Percentiles rank a stretch among this genome's conserved stretches.
Evolutionary conservation across 176 grass and related monocot genomes (phyloP).

Genomic region (Microstegium vimineum): DNA sequence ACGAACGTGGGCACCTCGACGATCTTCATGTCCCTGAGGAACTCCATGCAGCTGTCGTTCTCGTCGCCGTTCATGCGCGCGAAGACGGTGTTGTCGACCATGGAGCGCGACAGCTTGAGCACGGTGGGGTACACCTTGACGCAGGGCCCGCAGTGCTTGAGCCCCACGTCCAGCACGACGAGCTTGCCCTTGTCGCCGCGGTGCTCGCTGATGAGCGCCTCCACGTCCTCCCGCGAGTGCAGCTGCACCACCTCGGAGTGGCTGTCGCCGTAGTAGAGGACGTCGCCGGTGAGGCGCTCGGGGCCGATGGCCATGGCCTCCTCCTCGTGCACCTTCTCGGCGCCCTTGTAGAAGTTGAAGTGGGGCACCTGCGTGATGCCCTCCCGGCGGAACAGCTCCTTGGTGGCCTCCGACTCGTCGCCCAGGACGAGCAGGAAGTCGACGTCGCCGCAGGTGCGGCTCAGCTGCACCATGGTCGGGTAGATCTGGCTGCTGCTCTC

Average conservation of each 20-base stretch:
- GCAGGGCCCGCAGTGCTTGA: constrained; percentile 92
- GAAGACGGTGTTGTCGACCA: constrained; percentile 73
- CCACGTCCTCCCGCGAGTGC: constrained; percentile 55
- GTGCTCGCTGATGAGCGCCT: constrained; percentile 61
- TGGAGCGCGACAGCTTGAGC: constrained; percentile 66
- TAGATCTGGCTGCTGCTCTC: constrained; percentile 66
- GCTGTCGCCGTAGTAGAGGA: constrained; percentile 92
- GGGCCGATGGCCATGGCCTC: constrained; percentile 78
- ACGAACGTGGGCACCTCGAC: constrained; percentile 94
- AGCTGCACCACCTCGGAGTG: constrained; percentile 82
- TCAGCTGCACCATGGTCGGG: constrained; percentile 80
- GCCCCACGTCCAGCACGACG: constrained; percentile 87
- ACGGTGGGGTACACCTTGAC: constrained; percentile 98
- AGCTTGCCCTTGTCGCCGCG: constrained; percentile 51
- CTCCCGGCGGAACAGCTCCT: constrained; percentile 59
- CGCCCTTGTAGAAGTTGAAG: constrained; percentile 90
- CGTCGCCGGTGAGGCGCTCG: constrained; percentile 71
- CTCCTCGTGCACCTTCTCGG: constrained; percentile 89
- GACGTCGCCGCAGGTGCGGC: constrained; percentile 85
- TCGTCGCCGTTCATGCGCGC: constrained; percentile 96
- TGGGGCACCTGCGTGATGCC: constrained; percentile 68
- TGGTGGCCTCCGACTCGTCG: constrained; percentile 84
- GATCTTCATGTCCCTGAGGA: constrained; percentile 82
- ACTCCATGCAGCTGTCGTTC: constrained; percentile 92
- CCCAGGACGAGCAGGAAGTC: constrained; percentile 91